Percentiles rank a stretch among this genome's conserved stretches.
phyloP scores from a whole-genome alignment of 441 rosid species.

The Populus hybrid region DNA sequence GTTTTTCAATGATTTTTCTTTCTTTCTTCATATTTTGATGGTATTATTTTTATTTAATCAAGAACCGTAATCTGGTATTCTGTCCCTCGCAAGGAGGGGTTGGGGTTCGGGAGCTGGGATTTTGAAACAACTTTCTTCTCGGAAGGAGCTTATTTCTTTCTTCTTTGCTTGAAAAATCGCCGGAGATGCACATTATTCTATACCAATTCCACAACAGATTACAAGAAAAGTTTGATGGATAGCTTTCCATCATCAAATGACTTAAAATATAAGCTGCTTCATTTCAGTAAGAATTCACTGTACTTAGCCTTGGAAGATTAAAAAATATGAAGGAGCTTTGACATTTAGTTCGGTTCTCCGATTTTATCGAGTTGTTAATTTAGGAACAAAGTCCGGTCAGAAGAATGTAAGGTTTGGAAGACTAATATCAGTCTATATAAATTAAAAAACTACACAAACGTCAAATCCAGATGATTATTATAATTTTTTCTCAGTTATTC shows the following conservation, averaged over 20 bases:
- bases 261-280: neutral
- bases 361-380: neutral
- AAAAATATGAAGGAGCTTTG: neutral
- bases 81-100: neutral
- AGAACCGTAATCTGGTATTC: neutral
- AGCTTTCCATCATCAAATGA: neutral
- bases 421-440: no score
- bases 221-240: neutral
- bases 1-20: no score
- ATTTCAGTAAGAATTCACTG: neutral
- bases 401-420: neutral
- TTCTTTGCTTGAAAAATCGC: neutral
- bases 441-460: no score
- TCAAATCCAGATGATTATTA: no score
- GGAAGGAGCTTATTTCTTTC: neutral
- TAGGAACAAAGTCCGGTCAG: neutral
- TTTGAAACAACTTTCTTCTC: neutral
- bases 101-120: neutral
- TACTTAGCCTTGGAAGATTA: neutral
- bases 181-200: neutral
- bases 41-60: neutral
- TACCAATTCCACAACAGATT: neutral
- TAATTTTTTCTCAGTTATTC: no score
- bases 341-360: neutral
- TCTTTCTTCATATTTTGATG: no score